Percentiles rank a stretch among this genome's conserved stretches.
Evolutionary conservation across 208 protist species (phyloP).

Genomic region (Kentomonas sorsogonicus): DNA sequence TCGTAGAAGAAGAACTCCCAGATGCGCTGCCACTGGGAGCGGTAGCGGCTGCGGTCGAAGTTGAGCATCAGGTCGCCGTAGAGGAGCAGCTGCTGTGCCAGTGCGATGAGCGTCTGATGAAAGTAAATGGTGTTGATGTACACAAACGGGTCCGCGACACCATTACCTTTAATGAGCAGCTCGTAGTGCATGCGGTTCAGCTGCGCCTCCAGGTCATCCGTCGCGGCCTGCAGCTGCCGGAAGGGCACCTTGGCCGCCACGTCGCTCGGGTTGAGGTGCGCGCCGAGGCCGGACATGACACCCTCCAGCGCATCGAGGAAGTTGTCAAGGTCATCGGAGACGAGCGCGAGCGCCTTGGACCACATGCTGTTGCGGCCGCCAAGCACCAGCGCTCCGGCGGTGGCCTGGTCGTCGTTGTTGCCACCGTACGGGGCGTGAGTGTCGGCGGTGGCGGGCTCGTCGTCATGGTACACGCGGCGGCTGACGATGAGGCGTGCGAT

Average conservation of each 20-base stretch:
- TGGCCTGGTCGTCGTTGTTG: no score
- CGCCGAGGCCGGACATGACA: slow-evolving; percentile 27
- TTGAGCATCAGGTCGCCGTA: slow-evolving; percentile 37
- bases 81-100: slow-evolving; percentile 36
- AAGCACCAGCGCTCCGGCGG: background rate
- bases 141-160: slow-evolving; percentile 23
- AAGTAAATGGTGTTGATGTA: slow-evolving; percentile 30
- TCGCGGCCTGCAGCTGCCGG: slow-evolving; percentile 21
- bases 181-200: slow-evolving; percentile 43
- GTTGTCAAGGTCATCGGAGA: slow-evolving; percentile 14
- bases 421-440: no score
- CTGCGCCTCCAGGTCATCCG: slow-evolving; percentile 28
- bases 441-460: no score
- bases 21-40: slow-evolving; percentile 24
- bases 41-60: slow-evolving; percentile 55
- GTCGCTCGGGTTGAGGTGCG: slow-evolving; percentile 27
- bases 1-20: slow-evolving; percentile 62
- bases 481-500: slow-evolving; percentile 20
- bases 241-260: slow-evolving; percentile 32
- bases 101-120: slow-evolving; percentile 29
- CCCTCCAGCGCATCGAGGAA: slow-evolving; percentile 27
- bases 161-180: slow-evolving; percentile 16
- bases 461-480: slow-evolving; percentile 8
- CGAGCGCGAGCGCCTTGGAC: slow-evolving; percentile 2
- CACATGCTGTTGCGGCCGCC: slow-evolving; percentile 4